Conservation (phyloP, 495 filamentous ascomycete species). For the Pseudomonodictys pantanalensis region DNA sequence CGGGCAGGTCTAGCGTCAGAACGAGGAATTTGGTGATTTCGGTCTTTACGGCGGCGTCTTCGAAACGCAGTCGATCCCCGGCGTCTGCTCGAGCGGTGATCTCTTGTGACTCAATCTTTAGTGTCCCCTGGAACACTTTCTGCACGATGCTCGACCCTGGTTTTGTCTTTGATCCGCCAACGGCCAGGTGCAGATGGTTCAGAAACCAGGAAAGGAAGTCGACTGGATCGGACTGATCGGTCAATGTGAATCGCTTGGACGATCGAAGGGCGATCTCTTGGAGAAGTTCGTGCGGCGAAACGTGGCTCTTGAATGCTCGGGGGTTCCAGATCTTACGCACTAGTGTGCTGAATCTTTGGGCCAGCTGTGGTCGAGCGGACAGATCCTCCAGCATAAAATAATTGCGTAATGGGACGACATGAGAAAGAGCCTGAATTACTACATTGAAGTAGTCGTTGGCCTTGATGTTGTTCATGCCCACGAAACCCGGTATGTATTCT, state of each 20-base stretch:
- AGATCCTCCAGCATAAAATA: constrained; percentile 86
- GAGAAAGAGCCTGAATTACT: constrained; percentile 86
- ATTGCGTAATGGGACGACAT: constrained; percentile 87
- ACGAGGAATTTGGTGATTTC: constrained; percentile 78
- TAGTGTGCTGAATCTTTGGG: constrained; percentile 80
- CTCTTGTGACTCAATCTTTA: constrained; percentile 88
- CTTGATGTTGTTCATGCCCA: constrained; percentile 99
- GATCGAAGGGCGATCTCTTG: constrained; percentile 90
- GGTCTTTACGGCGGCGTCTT: constrained; percentile 81
- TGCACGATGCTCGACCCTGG: constrained; percentile 80
- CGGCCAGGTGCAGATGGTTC: constrained; percentile 85
- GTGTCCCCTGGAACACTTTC: constrained; percentile 84
- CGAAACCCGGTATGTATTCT: constrained; percentile 85
- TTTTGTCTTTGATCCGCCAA: constrained; percentile 86
- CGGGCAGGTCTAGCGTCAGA: constrained; percentile 85
- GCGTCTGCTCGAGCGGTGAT: constrained; percentile 91
- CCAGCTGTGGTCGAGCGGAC: constrained; percentile 56
- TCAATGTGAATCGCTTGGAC: constrained; percentile 88
- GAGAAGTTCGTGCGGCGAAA: constrained; percentile 94
- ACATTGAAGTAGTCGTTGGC: constrained; percentile 99
- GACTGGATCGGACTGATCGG: constrained; percentile 87
- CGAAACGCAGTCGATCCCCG: constrained; percentile 86
- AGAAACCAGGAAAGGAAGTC: constrained; percentile 98
- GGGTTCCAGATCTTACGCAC: constrained; percentile 98
- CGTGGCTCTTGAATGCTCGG: constrained; percentile 92